Evolutionary conservation across 1,284 basidiomycete genomes (phyloP).

Genomic region (Cutaneotrichosporon sp.): DNA sequence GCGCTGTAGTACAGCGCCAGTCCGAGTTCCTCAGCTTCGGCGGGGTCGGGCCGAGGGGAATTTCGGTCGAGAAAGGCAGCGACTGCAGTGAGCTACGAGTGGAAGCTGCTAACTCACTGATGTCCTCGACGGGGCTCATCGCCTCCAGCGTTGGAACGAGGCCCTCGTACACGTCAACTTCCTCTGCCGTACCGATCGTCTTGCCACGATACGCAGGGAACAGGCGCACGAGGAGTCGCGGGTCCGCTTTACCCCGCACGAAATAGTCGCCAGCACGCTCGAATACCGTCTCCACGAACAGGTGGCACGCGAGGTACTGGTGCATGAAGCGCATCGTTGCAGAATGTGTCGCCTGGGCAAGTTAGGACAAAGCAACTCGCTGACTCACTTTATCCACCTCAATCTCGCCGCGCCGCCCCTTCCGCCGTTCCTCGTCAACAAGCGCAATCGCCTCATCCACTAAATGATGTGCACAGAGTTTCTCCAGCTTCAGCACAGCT

Average conservation of each 20-base stretch:
- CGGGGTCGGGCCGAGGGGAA: background rate
- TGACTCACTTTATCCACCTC: conserved; percentile 39
- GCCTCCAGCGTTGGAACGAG: conserved; percentile 33
- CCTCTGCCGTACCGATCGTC: conserved; percentile 41
- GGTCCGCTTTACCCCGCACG: conserved; percentile 42
- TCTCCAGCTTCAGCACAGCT: conserved; percentile 41
- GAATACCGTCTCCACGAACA: conserved; percentile 46
- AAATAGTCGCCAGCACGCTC: conserved; percentile 48
- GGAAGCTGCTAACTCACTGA: conserved; percentile 38
- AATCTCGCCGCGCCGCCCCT: conserved; percentile 39
- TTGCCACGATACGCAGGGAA: conserved; percentile 45
- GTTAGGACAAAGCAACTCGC: background rate
- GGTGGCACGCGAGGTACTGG: conserved; percentile 44
- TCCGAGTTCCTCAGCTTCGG: conserved; percentile 23
- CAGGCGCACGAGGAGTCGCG: conserved; percentile 47
- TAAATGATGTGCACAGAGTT: conserved; percentile 39
- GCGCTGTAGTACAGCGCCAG: conserved; percentile 40
- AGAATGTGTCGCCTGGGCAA: conserved; percentile 32
- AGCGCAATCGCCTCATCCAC: conserved; percentile 45
- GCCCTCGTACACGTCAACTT: conserved; percentile 45
- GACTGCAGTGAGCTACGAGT: conserved; percentile 12
- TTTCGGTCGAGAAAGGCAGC: conserved; percentile 11
- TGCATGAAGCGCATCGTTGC: conserved; percentile 46
- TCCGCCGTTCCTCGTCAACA: conserved; percentile 43
- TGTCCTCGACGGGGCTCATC: conserved; percentile 42